These are phyloP conservation scores for Ilyonectria destructans DNA, from an alignment of 2,329 filamentous ascomycete genomes.

Conservation along the genomic window DNA sequence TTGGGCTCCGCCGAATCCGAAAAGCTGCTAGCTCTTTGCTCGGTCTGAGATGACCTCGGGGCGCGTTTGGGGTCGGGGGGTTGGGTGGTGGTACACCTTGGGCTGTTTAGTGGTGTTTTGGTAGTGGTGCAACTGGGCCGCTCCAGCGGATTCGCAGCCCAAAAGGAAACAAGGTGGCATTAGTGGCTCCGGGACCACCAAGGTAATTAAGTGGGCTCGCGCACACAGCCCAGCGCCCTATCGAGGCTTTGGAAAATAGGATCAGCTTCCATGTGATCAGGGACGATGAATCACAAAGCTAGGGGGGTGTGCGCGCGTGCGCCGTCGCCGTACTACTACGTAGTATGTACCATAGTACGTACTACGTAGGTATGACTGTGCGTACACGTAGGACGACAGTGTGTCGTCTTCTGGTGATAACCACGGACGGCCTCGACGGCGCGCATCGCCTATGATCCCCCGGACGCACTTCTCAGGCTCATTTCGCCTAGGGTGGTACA, in stretches of 20 bases:
- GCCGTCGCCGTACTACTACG: neutral
- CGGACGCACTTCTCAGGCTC: neutral
- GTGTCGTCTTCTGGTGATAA: neutral
- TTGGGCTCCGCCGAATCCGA: slow-evolving; percentile 1
- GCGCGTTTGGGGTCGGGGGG: neutral
- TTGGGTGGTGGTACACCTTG: neutral
- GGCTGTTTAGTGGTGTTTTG: neutral
- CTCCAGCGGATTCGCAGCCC: slow-evolving; percentile 30
- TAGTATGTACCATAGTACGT: too few species aligned
- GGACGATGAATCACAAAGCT: slow-evolving; percentile 6
- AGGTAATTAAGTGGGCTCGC: slow-evolving; percentile 34
- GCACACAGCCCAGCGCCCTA: slow-evolving; percentile 11
- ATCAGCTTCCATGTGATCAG: slow-evolving; percentile 12
- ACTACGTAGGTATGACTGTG: neutral
- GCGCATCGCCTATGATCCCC: neutral
- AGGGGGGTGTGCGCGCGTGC: neutral
- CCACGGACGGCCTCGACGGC: neutral
- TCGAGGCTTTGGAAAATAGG: slow-evolving; percentile 5
- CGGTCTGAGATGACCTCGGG: neutral
- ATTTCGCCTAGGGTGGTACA: slow-evolving; percentile 1
- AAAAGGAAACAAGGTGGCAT: slow-evolving; percentile 49
- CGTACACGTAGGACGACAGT: neutral
- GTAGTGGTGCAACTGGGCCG: slow-evolving; percentile 17
- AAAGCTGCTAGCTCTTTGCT: neutral
- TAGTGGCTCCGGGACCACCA: slow-evolving; percentile 44